Conservation (phyloP, 176 grass and related monocot genomes). For the Eragrostis nindensis region DNA sequence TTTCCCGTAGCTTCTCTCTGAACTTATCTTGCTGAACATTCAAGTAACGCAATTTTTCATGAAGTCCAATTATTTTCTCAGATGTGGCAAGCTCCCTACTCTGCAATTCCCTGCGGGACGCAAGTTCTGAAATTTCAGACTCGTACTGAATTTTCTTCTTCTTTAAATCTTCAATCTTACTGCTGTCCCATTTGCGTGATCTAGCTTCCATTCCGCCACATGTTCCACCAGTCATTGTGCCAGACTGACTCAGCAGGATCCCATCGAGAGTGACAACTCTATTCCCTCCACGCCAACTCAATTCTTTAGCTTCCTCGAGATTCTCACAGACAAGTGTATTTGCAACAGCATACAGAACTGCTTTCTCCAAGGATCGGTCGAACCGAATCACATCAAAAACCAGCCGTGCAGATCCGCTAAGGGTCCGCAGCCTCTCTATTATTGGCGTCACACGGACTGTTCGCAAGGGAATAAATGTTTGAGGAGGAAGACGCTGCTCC, state of each 20-base stretch:
- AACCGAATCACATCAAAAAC: constrained; percentile 99
- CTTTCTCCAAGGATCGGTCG: constrained; percentile 97
- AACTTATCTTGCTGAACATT: constrained; percentile 88
- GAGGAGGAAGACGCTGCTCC: constrained; percentile 92
- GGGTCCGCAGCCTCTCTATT: constrained; percentile 84
- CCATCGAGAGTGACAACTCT: constrained; percentile 96
- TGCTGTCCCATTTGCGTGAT: constrained; percentile 99
- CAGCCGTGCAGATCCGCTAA: constrained; percentile 84
- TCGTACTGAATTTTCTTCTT: constrained; percentile 74
- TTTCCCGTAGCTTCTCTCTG: constrained; percentile 69
- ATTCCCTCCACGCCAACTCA: constrained; percentile 96
- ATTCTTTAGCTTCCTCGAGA: constrained; percentile 93
- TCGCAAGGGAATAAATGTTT: constrained; percentile 96
- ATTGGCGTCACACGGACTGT: constrained; percentile 89
- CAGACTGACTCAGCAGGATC: constrained; percentile 91
- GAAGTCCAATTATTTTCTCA: constrained; percentile 89
- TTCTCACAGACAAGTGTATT: constrained; percentile 99
- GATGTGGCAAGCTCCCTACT: constrained; percentile 84
- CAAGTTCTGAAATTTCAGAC: constrained; percentile 81
- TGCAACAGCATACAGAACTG: constrained; percentile 96
- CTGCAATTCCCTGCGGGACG: constrained; percentile 82
- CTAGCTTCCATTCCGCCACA: constrained; percentile 99
- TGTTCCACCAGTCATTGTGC: constrained; percentile 98
- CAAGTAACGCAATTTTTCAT: constrained; percentile 85
- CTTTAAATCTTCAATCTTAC: constrained; percentile 82